Evolutionary conservation across 805 yeast genomes (phyloP).

Genomic region (Debaryomyces castellii): DNA sequence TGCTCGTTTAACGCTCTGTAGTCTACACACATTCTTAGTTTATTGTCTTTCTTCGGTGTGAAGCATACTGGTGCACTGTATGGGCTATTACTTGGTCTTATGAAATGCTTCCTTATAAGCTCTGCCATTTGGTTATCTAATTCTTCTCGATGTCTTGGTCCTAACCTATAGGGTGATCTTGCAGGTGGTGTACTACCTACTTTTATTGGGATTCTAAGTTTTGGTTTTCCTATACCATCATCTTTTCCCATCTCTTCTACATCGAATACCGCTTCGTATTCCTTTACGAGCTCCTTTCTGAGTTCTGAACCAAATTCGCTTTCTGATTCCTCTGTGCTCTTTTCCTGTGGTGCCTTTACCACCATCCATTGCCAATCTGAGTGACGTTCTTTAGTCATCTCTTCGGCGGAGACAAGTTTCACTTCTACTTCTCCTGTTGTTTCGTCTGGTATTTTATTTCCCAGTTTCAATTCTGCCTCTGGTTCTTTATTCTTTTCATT

Average conservation of each 20-base stretch:
- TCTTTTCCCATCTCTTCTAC: not conserved
- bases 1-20: conserved; percentile 10
- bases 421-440: too few species aligned
- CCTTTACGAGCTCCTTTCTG: not conserved
- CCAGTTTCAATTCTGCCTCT: not conserved
- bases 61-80: not conserved
- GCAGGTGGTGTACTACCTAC: not conserved
- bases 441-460: not conserved
- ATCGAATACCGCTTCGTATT: not conserved
- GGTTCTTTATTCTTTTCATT: too few species aligned
- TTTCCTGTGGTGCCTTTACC: not conserved
- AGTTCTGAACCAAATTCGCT: too few species aligned
- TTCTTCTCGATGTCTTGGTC: not conserved
- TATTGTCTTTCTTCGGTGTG: not conserved
- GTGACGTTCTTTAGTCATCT: not conserved
- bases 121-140: not conserved
- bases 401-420: not conserved
- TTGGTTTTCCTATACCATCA: not conserved
- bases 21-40: conserved; percentile 13
- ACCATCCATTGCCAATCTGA: not conserved
- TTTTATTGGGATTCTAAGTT: not conserved
- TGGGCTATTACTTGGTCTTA: not conserved
- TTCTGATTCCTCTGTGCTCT: too few species aligned
- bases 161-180: not conserved
- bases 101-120: not conserved